phyloP scores from a whole-genome alignment of 805 yeast genomes.

The Candida glaebosa region DNA sequence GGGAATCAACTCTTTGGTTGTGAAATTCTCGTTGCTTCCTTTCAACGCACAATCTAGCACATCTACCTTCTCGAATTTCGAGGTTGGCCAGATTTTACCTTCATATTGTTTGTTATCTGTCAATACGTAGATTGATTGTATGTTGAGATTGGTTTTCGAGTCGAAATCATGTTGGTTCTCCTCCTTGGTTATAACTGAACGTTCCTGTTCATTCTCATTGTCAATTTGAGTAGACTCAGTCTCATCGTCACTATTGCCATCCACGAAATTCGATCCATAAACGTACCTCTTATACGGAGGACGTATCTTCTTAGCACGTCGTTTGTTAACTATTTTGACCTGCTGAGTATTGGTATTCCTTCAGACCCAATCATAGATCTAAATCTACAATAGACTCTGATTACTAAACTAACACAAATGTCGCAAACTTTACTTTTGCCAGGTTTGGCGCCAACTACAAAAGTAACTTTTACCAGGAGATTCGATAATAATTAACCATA shows the following conservation, averaged over 20 bases:
- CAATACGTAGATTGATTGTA: slow-evolving; percentile 32
- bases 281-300: slow-evolving; percentile 79
- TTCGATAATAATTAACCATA: too few species aligned
- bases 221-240: slow-evolving; percentile 18
- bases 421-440: background rate
- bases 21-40: slow-evolving; percentile 20
- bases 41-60: slow-evolving; percentile 36
- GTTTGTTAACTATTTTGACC: slow-evolving; percentile 72
- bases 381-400: background rate
- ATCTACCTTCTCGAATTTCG: slow-evolving; percentile 50
- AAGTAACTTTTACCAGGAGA: too few species aligned
- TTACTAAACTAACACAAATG: slow-evolving; percentile 1
- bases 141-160: slow-evolving; percentile 22
- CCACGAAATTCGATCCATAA: slow-evolving; percentile 40
- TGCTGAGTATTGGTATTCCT: background rate
- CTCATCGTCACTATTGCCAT: slow-evolving; percentile 22
- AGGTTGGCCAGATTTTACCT: slow-evolving; percentile 45
- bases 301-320: slow-evolving; percentile 78
- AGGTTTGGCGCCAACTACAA: too few species aligned
- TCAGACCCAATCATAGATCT: slow-evolving; percentile 1
- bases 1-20: slow-evolving; percentile 3
- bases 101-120: slow-evolving; percentile 17
- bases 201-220: slow-evolving; percentile 5
- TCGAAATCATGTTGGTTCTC: slow-evolving; percentile 25
- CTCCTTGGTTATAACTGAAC: slow-evolving; percentile 4